phyloP scores from a whole-genome alignment of 129 eudicot genomes.

The Oenanthe sinensis region DNA sequence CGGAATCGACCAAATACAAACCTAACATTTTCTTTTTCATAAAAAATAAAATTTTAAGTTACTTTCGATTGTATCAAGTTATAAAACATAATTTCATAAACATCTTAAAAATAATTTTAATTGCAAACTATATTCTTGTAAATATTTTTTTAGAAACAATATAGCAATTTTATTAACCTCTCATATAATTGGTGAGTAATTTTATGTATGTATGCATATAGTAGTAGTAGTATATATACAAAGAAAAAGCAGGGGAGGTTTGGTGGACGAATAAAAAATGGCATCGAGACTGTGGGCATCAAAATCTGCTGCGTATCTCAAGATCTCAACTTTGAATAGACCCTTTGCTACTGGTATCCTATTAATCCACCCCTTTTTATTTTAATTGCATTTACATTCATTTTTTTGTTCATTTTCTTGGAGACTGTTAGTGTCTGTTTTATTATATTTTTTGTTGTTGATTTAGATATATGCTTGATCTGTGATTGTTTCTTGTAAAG shows the following conservation, averaged over 20 bases:
- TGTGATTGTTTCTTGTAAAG: constrained; percentile 19
- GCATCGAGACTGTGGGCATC: constrained; percentile 42
- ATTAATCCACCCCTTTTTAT: neutral
- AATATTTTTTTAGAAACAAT: no score
- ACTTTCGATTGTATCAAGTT: no score
- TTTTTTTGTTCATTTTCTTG: neutral
- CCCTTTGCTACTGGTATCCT: constrained; percentile 56
- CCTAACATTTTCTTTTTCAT: no score
- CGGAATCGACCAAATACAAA: no score
- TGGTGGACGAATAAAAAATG: constrained; percentile 17
- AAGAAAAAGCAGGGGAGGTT: neutral
- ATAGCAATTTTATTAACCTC: no score
- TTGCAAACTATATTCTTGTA: no score
- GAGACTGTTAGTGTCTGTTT: neutral
- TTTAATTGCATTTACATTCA: neutral
- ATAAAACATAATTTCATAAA: no score
- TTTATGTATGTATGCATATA: no score
- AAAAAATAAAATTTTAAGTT: no score
- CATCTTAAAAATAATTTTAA: no score
- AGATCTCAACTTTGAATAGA: constrained; percentile 55
- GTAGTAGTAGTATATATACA: neutral
- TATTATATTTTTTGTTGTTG: neutral
- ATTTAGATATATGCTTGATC: constrained; percentile 16
- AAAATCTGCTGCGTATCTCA: constrained; percentile 37
- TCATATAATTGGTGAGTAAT: no score